phyloP scores from a whole-genome alignment of 2,329 filamentous ascomycete species.

The Ilyonectria destructans region DNA sequence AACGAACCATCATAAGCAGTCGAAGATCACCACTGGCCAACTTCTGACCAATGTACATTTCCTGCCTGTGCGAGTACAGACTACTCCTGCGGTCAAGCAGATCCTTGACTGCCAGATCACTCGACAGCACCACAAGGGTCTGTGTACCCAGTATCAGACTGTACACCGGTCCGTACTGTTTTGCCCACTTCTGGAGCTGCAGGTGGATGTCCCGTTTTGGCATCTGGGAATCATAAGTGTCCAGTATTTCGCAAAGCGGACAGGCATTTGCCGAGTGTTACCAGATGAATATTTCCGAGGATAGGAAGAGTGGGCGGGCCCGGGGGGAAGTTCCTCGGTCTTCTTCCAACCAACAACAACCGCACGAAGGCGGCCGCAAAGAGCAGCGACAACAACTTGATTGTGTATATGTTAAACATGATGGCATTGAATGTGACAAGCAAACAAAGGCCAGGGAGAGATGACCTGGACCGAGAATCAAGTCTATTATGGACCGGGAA shows the following conservation, averaged over 20 bases:
- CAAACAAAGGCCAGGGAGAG: no score
- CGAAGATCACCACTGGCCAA: slow-evolving; percentile 24
- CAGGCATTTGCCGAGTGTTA: neutral
- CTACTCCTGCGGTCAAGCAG: slow-evolving; percentile 65
- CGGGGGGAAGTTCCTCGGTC: slow-evolving; percentile 47
- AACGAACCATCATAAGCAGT: slow-evolving; percentile 67
- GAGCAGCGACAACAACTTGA: neutral
- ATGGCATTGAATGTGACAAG: no score
- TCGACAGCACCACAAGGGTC: slow-evolving; percentile 63
- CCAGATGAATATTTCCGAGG: slow-evolving; percentile 65
- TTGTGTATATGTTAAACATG: no score
- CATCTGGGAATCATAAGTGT: slow-evolving; percentile 52
- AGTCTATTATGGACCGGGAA: no score
- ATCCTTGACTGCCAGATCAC: slow-evolving; percentile 64
- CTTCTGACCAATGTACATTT: slow-evolving; percentile 27
- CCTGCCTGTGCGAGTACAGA: slow-evolving; percentile 64
- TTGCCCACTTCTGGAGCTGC: slow-evolving; percentile 68
- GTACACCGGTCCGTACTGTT: slow-evolving; percentile 67
- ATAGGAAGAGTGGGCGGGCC: slow-evolving; percentile 68
- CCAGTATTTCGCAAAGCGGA: neutral
- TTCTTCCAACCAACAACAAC: slow-evolving; percentile 4
- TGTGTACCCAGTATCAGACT: slow-evolving; percentile 66
- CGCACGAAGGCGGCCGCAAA: neutral
- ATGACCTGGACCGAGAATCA: no score
- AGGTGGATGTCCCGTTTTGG: slow-evolving; percentile 59